phyloP scores from a whole-genome alignment of 2,329 filamentous ascomycete genomes.

The Teratosphaeria epicoccoides region DNA sequence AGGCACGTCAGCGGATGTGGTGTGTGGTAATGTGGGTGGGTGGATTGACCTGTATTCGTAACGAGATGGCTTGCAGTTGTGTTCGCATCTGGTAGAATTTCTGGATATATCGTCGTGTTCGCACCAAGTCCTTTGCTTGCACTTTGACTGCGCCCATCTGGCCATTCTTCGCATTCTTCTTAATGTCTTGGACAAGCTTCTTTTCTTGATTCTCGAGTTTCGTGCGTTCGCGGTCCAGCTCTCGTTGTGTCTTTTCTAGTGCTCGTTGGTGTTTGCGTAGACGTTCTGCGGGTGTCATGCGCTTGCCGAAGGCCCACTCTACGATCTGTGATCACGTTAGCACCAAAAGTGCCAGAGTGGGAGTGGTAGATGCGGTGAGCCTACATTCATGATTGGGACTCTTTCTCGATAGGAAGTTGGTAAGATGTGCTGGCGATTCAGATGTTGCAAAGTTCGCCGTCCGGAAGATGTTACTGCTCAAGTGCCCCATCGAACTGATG shows the following conservation, averaged over 20 bases:
- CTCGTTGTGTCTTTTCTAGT: constrained; percentile 92
- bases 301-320: constrained; percentile 99
- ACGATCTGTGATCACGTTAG: constrained; percentile 55
- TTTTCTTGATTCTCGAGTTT: constrained; percentile 99
- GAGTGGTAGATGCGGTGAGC: constrained; percentile 10
- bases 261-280: constrained; percentile 90
- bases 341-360: not conserved
- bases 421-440: not conserved
- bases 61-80: constrained; percentile 87
- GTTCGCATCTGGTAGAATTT: constrained; percentile 99
- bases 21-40: not conserved
- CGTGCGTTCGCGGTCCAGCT: constrained; percentile 85
- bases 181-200: constrained; percentile 90
- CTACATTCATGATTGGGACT: constrained; percentile 46
- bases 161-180: constrained; percentile 94
- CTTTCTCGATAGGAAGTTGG: not conserved
- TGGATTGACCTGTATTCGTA: constrained; percentile 71
- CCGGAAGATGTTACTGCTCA: no score
- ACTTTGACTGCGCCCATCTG: constrained; percentile 99
- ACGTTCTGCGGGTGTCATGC: constrained; percentile 91
- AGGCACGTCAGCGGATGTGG: not conserved
- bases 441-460: not conserved
- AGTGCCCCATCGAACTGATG: not conserved
- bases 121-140: constrained; percentile 91
- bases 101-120: constrained; percentile 89